phyloP scores from a whole-genome alignment of 331 rosid genomes.

The Acacia concinna region DNA sequence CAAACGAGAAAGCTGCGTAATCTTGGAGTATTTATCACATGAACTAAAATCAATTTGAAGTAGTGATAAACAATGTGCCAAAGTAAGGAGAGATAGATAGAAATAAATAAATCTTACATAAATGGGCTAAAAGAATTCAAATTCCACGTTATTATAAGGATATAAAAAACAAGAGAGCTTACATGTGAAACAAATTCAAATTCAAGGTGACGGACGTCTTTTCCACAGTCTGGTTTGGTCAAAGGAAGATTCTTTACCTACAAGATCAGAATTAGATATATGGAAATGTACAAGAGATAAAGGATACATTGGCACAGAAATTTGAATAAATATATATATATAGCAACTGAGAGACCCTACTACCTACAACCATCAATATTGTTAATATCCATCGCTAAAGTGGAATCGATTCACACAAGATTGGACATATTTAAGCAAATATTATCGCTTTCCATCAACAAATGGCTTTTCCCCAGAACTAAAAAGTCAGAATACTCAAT shows the following conservation, averaged over 20 bases:
- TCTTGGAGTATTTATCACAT: constrained; percentile 19
- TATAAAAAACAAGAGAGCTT: constrained; percentile 28
- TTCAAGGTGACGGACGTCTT: constrained; percentile 85
- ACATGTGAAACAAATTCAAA: constrained; percentile 75
- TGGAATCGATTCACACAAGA: neutral
- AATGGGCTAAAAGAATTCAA: neutral
- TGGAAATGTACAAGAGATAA: neutral
- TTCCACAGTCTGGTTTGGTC: constrained; percentile 59
- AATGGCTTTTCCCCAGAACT: neutral
- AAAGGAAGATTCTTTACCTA: constrained; percentile 72
- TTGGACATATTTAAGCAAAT: neutral
- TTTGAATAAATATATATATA: neutral
- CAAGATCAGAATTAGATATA: constrained; percentile 34
- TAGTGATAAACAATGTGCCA: neutral
- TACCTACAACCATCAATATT: neutral
- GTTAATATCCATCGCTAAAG: neutral
- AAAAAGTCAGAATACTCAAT: neutral
- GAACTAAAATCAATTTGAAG: constrained; percentile 10
- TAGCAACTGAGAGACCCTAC: neutral
- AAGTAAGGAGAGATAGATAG: neutral
- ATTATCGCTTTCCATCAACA: neutral
- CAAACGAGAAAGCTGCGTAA: constrained; percentile 26
- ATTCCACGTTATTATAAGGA: constrained; percentile 5
- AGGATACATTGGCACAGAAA: neutral
- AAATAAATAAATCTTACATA: neutral